A percentile compares a stretch with the other conserved stretches of the same genome.
phyloP scores from a whole-genome alignment of 148 eudicot species.

The Spergularia bocconei region DNA sequence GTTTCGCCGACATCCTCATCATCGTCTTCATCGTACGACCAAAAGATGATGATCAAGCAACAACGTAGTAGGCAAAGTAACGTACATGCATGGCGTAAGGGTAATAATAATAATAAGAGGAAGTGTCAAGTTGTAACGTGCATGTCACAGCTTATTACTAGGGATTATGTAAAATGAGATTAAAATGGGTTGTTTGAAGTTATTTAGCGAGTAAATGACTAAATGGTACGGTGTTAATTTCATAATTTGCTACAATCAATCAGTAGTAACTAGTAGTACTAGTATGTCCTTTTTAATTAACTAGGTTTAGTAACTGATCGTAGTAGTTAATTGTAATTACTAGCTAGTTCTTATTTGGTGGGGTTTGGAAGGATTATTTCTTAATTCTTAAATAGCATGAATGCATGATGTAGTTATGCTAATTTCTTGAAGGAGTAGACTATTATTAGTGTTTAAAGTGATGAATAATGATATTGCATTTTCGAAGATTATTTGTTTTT shows the following conservation, averaged over 20 bases:
- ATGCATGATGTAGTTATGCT: no score
- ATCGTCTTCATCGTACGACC: conserved; percentile 23
- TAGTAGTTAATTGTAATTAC: no score
- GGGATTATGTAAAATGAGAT: not conserved
- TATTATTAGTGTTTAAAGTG: no score
- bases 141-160: conserved; percentile 49
- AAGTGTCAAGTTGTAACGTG: conserved; percentile 65
- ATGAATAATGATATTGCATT: no score
- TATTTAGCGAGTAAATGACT: conserved; percentile 8
- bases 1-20: conserved; percentile 29
- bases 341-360: no score
- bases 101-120: conserved; percentile 12
- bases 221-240: not conserved
- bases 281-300: no score
- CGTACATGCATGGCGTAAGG: not conserved
- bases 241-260: not conserved
- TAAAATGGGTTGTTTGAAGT: not conserved
- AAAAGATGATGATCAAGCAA: conserved; percentile 5
- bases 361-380: no score
- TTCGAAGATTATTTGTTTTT: no score
- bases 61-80: not conserved
- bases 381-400: no score
- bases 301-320: no score
- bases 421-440: no score
- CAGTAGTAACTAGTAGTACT: not conserved